Percentiles rank a stretch among this genome's conserved stretches.
Conservation (phyloP, 202 grass and related monocot genomes). For the Setaria viridis region DNA sequence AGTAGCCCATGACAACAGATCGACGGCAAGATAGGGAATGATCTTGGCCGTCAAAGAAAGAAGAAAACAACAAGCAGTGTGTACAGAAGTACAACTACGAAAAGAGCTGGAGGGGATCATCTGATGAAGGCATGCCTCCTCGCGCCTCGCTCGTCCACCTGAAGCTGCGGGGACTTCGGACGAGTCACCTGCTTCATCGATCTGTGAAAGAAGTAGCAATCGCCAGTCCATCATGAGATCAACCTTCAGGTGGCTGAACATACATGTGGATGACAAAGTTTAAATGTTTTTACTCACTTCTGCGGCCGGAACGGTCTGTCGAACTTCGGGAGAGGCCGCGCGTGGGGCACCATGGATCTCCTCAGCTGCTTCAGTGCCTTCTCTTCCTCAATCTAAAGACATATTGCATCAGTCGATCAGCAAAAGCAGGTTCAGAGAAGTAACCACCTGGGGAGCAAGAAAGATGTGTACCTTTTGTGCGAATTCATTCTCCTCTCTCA, state of each 20-base stretch:
- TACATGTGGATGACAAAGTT: not conserved
- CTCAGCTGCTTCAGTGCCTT: slow-evolving; percentile 91
- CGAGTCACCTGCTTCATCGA: slow-evolving; percentile 76
- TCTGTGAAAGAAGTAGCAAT: slow-evolving; percentile 43
- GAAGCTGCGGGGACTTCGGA: slow-evolving; percentile 71
- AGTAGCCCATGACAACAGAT: not conserved
- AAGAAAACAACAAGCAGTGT: not conserved
- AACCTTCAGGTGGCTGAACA: not conserved
- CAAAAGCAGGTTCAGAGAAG: not conserved
- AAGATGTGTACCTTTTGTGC: slow-evolving; percentile 64
- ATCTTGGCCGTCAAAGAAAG: slow-evolving; percentile 5
- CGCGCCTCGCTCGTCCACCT: slow-evolving; percentile 65
- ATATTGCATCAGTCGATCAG: slow-evolving; percentile 4
- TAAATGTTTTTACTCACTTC: slow-evolving; percentile 51
- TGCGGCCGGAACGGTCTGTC: slow-evolving; percentile 80
- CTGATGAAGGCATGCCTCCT: slow-evolving; percentile 72
- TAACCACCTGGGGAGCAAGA: not conserved
- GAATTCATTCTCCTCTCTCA: slow-evolving; percentile 85
- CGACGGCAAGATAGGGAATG: slow-evolving; percentile 23
- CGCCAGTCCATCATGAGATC: not conserved
- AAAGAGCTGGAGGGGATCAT: slow-evolving; percentile 26
- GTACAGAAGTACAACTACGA: not conserved
- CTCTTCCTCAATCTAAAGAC: slow-evolving; percentile 88
- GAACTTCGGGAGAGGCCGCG: slow-evolving; percentile 83
- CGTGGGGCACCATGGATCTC: slow-evolving; percentile 85